Base-by-base conservation (phyloP, 306 rosid species). In the Pyrus bretschneideri region DNA sequence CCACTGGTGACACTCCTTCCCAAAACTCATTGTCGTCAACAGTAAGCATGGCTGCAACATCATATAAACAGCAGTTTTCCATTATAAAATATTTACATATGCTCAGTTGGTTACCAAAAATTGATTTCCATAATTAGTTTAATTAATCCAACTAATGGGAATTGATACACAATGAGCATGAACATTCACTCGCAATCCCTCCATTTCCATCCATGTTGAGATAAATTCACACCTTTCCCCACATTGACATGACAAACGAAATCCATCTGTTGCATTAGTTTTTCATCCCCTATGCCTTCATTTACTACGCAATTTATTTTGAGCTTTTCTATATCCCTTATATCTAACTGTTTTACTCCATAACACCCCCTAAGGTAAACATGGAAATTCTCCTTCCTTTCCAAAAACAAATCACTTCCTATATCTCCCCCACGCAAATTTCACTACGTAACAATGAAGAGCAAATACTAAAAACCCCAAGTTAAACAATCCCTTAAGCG, bases 21-120 rank as follows among this genome's bases (percentile, higher is more conserved):
- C 97, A 95, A 84, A 96, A 96, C 87, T 96, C 98, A 17, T 96
- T 87, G 62, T 91, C 98, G 8, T 88, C 89, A 64, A 92, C 99
- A 0, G 98, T 86, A 73, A 96, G 90, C 97, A 96, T 82, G 22
- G 98, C 98, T 96, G 90, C 84, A 86, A 79, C 51, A 87, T 77
- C 72, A 78, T 70, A 78, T 49, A 67, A 64, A n/a, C 65, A 70
- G 66, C 63, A 79, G 8, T 76, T 27, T 38, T 45, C 31, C 54
- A 27, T 58, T 38, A 9, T 18, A 80, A n/a, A 19, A 69, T 30
- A 49, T n/a, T 38, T 60, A 78, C 14, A 22, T 49, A 51, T 25
- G 22, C n/a, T 25, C 57, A 49, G 31, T 3, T 17, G 21, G 59
- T 18, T 27, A 9, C 11, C 25, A 69, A 72, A 30, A 45, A 11